Percentiles rank a stretch among this genome's conserved stretches.
Evolutionary conservation across 2,329 filamentous ascomycete species (phyloP).

Genomic region (Trichoderma harzianum): DNA sequence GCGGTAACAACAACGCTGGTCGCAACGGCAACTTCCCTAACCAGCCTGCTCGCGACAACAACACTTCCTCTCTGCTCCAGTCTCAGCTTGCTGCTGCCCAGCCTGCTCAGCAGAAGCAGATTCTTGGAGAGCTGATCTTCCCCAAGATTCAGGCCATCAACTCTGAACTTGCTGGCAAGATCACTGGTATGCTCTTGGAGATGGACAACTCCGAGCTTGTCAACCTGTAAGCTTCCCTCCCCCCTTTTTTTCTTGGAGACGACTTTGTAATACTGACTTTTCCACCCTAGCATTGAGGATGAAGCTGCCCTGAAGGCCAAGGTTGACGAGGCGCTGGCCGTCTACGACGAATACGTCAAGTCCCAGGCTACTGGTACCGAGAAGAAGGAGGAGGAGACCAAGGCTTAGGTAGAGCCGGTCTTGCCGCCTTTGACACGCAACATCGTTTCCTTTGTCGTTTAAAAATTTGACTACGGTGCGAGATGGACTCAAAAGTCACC

Average conservation of each 20-base stretch:
- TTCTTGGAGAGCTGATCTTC: constrained; percentile 95
- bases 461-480: constrained; percentile 14
- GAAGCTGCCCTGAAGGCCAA: constrained; percentile 86
- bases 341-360: constrained; percentile 99
- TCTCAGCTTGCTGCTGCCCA: constrained; percentile 54
- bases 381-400: constrained; percentile 49
- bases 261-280: constrained; percentile 15
- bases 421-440: constrained; percentile 17
- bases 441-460: constrained; percentile 32
- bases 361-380: constrained; percentile 54
- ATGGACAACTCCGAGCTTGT: constrained; percentile 97
- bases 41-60: constrained; percentile 47
- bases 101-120: constrained; percentile 91
- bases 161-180: constrained; percentile 95
- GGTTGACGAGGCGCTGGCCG: constrained; percentile 94
- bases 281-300: constrained; percentile 71
- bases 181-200: constrained; percentile 98
- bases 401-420: constrained; percentile 35
- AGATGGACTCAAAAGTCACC: constrained; percentile 1
- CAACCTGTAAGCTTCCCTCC: constrained; percentile 72
- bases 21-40: constrained; percentile 44
- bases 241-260: constrained; percentile 17
- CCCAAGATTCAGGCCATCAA: constrained; percentile 96
- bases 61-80: constrained; percentile 46
- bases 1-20: constrained; percentile 42